Percentiles rank a stretch among this genome's conserved stretches.
phyloP scores from a whole-genome alignment of 306 rosid species.

The Trichosanthes truncata region DNA sequence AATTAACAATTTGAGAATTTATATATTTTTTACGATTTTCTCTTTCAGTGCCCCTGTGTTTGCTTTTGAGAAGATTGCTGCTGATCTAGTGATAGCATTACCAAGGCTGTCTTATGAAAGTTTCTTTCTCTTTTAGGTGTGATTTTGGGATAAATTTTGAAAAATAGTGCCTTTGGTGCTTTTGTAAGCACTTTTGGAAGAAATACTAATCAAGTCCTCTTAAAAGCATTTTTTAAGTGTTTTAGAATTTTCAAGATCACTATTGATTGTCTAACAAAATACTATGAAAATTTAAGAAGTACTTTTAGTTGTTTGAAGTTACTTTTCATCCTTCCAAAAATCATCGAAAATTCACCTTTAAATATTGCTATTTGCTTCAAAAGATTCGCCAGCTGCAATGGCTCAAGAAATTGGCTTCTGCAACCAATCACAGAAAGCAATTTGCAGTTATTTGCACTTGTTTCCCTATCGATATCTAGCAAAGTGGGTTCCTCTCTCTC shows the following conservation, averaged over 20 bases:
- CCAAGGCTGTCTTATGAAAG: neutral
- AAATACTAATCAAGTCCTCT: neutral
- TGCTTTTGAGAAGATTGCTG: neutral
- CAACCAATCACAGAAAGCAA: conserved; percentile 55
- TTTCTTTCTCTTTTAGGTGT: neutral
- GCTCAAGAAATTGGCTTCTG: conserved; percentile 45
- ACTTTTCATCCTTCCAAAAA: neutral
- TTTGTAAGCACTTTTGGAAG: neutral
- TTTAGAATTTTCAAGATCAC: neutral
- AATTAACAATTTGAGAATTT: neutral
- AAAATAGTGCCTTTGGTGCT: neutral
- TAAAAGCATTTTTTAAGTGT: neutral
- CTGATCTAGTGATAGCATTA: neutral
- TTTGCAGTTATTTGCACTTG: conserved; percentile 66
- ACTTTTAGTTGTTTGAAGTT: neutral
- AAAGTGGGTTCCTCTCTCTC: conserved; percentile 35
- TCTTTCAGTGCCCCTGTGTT: neutral
- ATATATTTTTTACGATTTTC: neutral
- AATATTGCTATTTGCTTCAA: neutral
- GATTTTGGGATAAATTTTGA: neutral
- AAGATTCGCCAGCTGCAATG: conserved; percentile 21
- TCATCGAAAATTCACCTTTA: neutral
- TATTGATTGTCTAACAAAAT: neutral
- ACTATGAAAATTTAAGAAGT: neutral
- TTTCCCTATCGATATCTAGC: conserved; percentile 82